These are phyloP conservation scores for Leptographium wingfieldii DNA, from an alignment of 2,329 filamentous ascomycete species.

Conservation along the genomic window DNA sequence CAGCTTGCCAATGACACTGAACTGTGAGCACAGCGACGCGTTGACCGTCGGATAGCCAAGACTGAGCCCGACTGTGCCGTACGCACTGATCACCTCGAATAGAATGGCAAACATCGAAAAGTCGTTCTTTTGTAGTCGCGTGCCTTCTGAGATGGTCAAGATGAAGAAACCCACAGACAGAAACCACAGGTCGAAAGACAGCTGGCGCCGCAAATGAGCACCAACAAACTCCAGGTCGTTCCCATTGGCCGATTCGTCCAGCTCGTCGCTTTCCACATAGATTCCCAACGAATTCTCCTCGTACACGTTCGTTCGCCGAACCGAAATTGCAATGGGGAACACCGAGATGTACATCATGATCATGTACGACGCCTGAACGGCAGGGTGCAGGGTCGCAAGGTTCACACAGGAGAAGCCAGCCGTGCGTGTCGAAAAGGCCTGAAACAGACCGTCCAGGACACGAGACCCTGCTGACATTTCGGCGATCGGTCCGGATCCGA, in stretches of 20 bases:
- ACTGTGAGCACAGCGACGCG: conserved; percentile 71
- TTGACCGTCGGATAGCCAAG: conserved; percentile 68
- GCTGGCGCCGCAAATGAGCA: conserved; percentile 78
- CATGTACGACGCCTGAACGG: conserved; percentile 84
- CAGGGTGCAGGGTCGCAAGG: conserved; percentile 67
- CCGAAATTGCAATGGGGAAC: conserved; percentile 90
- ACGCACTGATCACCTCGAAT: conserved; percentile 82
- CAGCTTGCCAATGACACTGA: conserved; percentile 59
- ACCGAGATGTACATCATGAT: conserved; percentile 99
- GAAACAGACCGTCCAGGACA: conserved; percentile 78
- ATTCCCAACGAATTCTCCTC: conserved; percentile 80
- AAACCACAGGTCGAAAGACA: conserved; percentile 97
- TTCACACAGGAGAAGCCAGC: conserved; percentile 80
- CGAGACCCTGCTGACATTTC: conserved; percentile 58
- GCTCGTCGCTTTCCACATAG: conserved; percentile 37
- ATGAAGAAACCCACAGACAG: conserved; percentile 90
- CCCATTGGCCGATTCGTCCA: conserved; percentile 35
- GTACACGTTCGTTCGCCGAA: conserved; percentile 91
- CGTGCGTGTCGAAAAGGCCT: conserved; percentile 78
- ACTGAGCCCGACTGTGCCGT: conserved; percentile 86
- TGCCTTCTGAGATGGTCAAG: conserved; percentile 77
- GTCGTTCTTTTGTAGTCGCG: conserved; percentile 46
- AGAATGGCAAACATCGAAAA: conserved; percentile 60
- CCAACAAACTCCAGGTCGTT: conserved; percentile 72
- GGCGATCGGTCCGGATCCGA: conserved; percentile 59